Evolutionary conservation across 164 flowering plant species (phyloP), one percentile per base, ranked within the genome.

Genomic region (Hamamelis virginiana): DNA sequence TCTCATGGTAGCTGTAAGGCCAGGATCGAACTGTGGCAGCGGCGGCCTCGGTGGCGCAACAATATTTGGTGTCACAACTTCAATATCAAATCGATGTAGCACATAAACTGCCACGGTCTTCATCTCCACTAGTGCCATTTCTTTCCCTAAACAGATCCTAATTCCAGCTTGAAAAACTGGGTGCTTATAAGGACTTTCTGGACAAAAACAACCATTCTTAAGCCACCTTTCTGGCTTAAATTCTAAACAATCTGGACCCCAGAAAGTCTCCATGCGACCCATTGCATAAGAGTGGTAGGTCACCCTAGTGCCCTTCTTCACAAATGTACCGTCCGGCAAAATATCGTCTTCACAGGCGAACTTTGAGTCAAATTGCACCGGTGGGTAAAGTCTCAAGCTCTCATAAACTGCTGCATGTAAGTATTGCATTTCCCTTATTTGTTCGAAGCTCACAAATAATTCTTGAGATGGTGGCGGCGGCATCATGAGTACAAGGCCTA

Each of bases 181-280:
- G 74, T 84, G 87, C 80, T 82, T 84, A 38, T 64, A 89, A 0
- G 86, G 87, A 33, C 68, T 73, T 16, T 72, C 82, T 1, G 76
- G 76, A 0, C 3, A 44, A 19, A 85, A 87, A 1, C 62, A 67
- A 3, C 86, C 85, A 44, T 82, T 71, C 47, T 51, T 76, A 8
- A 92, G 47, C 97, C 97, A 92, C 72, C 97, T 80, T 28, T 86
- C 89, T 0, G 96, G 97, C 72, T 80, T 83, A 65, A 87, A 92
- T 27, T 87, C 89, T 9, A 74, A 14, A 50, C 87, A 90, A 66
- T 90, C 90, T 5, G 44, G 8, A 0, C 97, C 97, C 97, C 97
- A 92, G 1, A 89, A 69, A 13, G 70, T 69, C 26, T 85, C 90
- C 82, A 89, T 83, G 63, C 96, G 67, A 1, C 96, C 97, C 97